Evolutionary conservation across 2,329 filamentous ascomycete genomes (phyloP), one percentile per base, ranked within the genome.

Genomic region (Aspergillus brunneoviolaceus): DNA sequence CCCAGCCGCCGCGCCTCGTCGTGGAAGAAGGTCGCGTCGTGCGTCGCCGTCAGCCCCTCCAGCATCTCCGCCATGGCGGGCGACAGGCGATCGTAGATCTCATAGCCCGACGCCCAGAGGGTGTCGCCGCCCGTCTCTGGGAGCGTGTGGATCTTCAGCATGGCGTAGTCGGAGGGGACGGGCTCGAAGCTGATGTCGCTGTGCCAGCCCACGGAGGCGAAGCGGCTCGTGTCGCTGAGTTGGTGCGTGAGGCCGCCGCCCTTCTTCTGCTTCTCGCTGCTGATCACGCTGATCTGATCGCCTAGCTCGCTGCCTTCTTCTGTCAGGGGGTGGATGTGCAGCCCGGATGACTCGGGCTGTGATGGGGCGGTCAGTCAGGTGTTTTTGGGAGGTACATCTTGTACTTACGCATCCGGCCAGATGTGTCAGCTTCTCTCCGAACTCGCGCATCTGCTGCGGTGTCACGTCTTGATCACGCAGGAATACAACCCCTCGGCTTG

Each of bases 401-500:
- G 5, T 10, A 64, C 68, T 67, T 67, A 74, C 68, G 56, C 77
- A 79, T 39, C 81, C 81, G 3, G 80, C 77, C 31, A 80, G 67
- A 12, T 72, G 66, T 4, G 79, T 80, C 27, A 82, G 69, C 31
- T 74, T 76, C 59, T 81, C 72, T 62, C 79, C 78, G 49, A 84
- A 74, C 27, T 80, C 73, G 61, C 85, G 79, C 76, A 90, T 91
- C 67, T 89, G 86, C 3, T 87, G 79, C 81, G 67, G 81, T 80
- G 53, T 89, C 71, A 70, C 79, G 65, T 85, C 77, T 65, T 91
- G 88, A 33, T 84, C 81, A n/a, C 87, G 83, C 73, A 90, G 88
- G 77, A 90, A 89, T 16, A 89, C 86, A 4, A 90, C 87, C 2
- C 87, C 87, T 0, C 88, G 83, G 58, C 85, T 82, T 0, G 87